These are phyloP conservation scores for Cercospora sojina DNA, from an alignment of 2,329 filamentous ascomycete species.

Conservation along the genomic window DNA sequence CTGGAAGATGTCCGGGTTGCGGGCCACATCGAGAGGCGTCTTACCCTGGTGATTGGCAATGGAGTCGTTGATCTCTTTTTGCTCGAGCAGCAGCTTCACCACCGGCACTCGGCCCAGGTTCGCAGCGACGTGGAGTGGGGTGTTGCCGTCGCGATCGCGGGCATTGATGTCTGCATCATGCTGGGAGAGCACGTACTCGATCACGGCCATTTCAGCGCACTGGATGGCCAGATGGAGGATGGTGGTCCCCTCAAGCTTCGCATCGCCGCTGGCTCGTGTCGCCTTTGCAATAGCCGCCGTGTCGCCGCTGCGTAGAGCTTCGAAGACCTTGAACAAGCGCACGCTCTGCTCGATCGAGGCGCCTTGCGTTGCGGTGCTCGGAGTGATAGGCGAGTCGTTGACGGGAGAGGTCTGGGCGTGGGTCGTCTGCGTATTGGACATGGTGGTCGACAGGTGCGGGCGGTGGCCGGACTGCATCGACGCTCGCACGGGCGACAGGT, in stretches of 20 bases:
- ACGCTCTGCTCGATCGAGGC: conserved; percentile 83
- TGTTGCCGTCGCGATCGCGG: conserved; percentile 88
- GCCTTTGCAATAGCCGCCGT: conserved; percentile 85
- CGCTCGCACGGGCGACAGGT: conserved; percentile 22
- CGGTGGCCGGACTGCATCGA: conserved; percentile 32
- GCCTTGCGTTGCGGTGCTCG: conserved; percentile 36
- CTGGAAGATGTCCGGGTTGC: conserved; percentile 93
- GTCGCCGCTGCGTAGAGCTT: conserved; percentile 86
- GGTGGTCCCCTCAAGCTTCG: conserved; percentile 73
- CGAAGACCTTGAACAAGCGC: conserved; percentile 89
- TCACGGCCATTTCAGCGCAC: conserved; percentile 86
- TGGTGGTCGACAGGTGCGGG: conserved; percentile 40
- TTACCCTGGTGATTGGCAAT: conserved; percentile 81
- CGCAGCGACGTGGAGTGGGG: conserved; percentile 84
- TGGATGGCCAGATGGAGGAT: conserved; percentile 92
- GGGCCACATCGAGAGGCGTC: conserved; percentile 80
- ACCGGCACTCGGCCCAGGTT: conserved; percentile 75
- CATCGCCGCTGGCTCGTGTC: conserved; percentile 56
- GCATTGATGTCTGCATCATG: conserved; percentile 71
- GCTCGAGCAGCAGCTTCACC: conserved; percentile 79
- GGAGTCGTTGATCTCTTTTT: conserved; percentile 82
- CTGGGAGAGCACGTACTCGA: conserved; percentile 86
- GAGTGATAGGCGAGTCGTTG: conserved; percentile 24
- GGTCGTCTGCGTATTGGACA: conserved; percentile 32
- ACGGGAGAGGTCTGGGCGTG: conserved; percentile 23